Percentiles rank a stretch among this genome's conserved stretches.
These are phyloP conservation scores for Picea glauca DNA, from an alignment of 75 land plant genomes.

Conservation along the genomic window DNA sequence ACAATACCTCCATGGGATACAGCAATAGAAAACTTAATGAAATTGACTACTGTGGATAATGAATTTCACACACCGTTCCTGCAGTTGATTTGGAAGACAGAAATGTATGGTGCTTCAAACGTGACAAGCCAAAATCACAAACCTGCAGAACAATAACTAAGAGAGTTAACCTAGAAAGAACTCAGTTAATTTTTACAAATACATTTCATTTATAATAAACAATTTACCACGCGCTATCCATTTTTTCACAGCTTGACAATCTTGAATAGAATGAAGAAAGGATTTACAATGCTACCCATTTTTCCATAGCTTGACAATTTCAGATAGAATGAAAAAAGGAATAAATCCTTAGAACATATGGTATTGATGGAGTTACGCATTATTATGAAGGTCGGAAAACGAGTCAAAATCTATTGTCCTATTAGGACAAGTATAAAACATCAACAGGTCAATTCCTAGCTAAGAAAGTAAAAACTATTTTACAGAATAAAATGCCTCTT, in stretches of 20 bases:
- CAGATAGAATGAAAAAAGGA: background rate
- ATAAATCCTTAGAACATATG: no score
- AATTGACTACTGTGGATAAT: background rate
- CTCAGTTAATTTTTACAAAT: background rate
- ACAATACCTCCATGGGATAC: background rate
- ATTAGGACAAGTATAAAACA: no score
- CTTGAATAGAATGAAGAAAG: background rate
- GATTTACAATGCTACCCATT: background rate
- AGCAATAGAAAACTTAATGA: background rate
- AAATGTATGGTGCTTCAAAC: conserved; percentile 93
- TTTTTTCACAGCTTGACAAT: background rate
- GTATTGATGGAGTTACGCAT: no score
- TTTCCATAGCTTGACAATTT: background rate
- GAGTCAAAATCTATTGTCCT: no score
- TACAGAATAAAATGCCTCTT: no score
- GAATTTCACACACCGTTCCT: conserved; percentile 76
- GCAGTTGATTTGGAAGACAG: conserved; percentile 97
- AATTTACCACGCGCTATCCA: background rate
- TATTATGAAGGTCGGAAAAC: no score
- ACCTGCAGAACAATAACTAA: conserved; percentile 56
- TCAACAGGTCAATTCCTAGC: no score
- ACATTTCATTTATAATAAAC: background rate
- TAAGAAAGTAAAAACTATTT: no score
- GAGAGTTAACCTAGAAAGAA: conserved; percentile 2
- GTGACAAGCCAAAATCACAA: conserved; percentile 97